Base-by-base conservation (phyloP, 2,329 filamentous ascomycete species). In the Tolypocladium capitatum region DNA sequence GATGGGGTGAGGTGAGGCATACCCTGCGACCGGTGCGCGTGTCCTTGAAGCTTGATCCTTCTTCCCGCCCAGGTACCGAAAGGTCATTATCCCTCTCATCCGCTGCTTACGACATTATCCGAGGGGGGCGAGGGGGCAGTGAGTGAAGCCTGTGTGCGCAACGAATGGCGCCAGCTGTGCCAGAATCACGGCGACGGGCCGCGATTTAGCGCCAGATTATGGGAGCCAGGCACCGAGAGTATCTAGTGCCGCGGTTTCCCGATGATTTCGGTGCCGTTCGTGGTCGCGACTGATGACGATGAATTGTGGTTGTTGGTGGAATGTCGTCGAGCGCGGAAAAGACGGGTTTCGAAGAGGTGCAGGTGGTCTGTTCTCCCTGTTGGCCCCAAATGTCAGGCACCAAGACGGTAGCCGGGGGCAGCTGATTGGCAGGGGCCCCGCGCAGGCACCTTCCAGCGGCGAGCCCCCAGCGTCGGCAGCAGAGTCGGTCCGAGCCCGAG, bases 31-130 rank as follows among this genome's bases (percentile, higher is more conserved):
- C 47, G 44, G 55, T 55, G 52, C 46, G 53, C 46, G 51, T 54
- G 49, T 52, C 55, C 38, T 48, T 47, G 49, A 47, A 53, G 52
- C 43, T 57, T 52, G 54, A 54, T 55, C 53, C 52, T 58, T 56
- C 46, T 58, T 58, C 47, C 52, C 42, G 47, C 46, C 49, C 48
- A 48, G 48, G 47, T 45, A 48, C 47, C 41, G 49, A 44, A 46
- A 47, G 45, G 47, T 52, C 46, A 54, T 54, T 38, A 47, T 48
- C 48, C 49, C 51, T 53, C 56, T 59, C 53, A 55, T 52, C 54
- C 52, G 61, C 55, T 56, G 59, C 63, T 65, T 65, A 65, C 62
- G 61, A 53, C 49, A 60, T 62, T 52, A 55, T 60, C 58, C 51
- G 57, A 50, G 52, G 54, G 55, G 51, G 59, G 56, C 43, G 53